Conservation (phyloP, 2,329 filamentous ascomycete genomes). For the Sordariomycetes sp. region DNA sequence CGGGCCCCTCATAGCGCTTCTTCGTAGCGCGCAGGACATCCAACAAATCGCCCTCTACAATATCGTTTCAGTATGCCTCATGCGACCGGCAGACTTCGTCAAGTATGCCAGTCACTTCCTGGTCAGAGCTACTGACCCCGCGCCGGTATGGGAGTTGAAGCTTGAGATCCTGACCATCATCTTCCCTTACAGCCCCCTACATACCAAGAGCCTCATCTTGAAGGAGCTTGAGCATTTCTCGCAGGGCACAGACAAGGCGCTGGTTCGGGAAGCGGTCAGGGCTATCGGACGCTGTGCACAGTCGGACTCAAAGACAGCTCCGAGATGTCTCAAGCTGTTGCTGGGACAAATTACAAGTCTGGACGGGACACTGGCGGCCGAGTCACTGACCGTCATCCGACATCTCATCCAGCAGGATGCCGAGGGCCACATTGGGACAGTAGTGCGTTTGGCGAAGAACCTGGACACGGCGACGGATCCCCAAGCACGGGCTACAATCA, state of each 20-base stretch:
- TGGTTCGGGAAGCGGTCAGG: constrained; percentile 82
- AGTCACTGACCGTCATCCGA: constrained; percentile 88
- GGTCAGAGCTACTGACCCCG: constrained; percentile 67
- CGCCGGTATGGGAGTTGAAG: constrained; percentile 83
- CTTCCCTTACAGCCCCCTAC: constrained; percentile 70
- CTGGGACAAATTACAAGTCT: constrained; percentile 81
- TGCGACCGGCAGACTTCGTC: constrained; percentile 70
- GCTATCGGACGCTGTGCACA: constrained; percentile 93
- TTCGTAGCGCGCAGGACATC: constrained; percentile 78
- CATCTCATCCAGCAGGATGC: constrained; percentile 93
- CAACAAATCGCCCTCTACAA: constrained; percentile 88
- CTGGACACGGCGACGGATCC: constrained; percentile 82
- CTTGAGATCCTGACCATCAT: constrained; percentile 84
- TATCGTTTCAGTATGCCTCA: constrained; percentile 83
- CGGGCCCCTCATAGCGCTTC: constrained; percentile 76
- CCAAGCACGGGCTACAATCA: constrained; percentile 83
- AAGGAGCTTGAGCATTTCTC: constrained; percentile 94
- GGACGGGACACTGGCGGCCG: constrained; percentile 80
- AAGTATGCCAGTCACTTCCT: constrained; percentile 86
- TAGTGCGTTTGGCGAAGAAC: constrained; percentile 82
- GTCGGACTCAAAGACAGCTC: constrained; percentile 58
- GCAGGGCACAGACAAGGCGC: constrained; percentile 58
- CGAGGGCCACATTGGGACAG: constrained; percentile 69
- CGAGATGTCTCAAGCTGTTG: constrained; percentile 73
- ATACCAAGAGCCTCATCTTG: constrained; percentile 77